Conservation (phyloP, 2,329 filamentous ascomycete genomes). For the Phoma sp. region DNA sequence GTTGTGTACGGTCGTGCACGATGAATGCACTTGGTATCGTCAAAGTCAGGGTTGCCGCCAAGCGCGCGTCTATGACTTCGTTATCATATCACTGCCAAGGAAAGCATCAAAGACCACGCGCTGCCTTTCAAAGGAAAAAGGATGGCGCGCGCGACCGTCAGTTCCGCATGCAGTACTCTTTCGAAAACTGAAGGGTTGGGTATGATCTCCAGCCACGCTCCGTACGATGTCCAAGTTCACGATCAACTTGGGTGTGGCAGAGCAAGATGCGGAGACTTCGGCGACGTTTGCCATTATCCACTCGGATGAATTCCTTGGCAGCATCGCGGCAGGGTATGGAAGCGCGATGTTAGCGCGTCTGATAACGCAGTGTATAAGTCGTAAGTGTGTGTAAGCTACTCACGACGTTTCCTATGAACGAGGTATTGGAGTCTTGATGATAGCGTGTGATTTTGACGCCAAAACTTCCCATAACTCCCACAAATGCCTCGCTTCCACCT, state of each 20-base stretch:
- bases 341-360: constrained; percentile 5
- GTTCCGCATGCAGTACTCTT: background rate
- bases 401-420: background rate
- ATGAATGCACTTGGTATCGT: background rate
- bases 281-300: background rate
- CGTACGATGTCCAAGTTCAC: background rate
- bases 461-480: background rate
- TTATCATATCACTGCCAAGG: background rate
- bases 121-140: background rate
- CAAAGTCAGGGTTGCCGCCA: background rate
- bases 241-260: background rate
- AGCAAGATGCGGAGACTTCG: background rate
- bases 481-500: background rate
- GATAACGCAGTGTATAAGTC: too few species aligned
- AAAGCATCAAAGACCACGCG: background rate
- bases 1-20: background rate
- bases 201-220: background rate
- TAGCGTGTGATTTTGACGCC: background rate
- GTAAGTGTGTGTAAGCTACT: too few species aligned
- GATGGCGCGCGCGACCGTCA: background rate
- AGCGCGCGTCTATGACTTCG: background rate
- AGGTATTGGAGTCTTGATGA: background rate
- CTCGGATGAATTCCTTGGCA: background rate
- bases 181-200: background rate
- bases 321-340: background rate